Evolutionary conservation across 805 yeast genomes (phyloP).

Genomic region (Zygotorulaspora danielsina): DNA sequence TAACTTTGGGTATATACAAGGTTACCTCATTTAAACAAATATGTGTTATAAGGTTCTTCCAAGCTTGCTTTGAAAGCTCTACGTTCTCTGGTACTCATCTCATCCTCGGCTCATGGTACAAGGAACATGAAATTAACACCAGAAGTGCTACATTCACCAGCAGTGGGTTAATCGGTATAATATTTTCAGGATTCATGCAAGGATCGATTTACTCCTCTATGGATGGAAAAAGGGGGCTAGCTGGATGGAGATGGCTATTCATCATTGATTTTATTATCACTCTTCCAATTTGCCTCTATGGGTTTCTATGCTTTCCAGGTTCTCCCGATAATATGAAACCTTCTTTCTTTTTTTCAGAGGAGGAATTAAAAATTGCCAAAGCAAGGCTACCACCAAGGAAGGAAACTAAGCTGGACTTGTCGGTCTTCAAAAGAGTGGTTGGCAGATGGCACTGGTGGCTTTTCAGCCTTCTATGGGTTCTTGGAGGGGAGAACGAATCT

Average conservation of each 20-base stretch:
- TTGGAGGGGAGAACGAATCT: slow-evolving; percentile 45
- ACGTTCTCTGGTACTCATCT: slow-evolving; percentile 49
- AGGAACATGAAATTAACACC: slow-evolving; percentile 42
- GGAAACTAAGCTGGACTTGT: slow-evolving; percentile 35
- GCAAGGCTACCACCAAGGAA: slow-evolving; percentile 37
- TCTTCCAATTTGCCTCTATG: slow-evolving; percentile 48
- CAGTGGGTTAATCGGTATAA: slow-evolving; percentile 48
- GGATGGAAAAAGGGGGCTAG: slow-evolving; percentile 43
- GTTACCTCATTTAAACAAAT: slow-evolving; percentile 44
- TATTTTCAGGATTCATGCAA: slow-evolving; percentile 50
- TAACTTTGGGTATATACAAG: slow-evolving; percentile 46
- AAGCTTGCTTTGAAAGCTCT: slow-evolving; percentile 53
- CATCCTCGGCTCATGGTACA: slow-evolving; percentile 48
- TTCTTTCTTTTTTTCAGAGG: slow-evolving; percentile 34
- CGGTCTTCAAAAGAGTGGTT: slow-evolving; percentile 40
- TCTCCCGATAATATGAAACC: slow-evolving; percentile 42
- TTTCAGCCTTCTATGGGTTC: slow-evolving; percentile 45
- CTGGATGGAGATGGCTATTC: slow-evolving; percentile 62
- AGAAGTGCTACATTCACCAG: slow-evolving; percentile 49
- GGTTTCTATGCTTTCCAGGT: slow-evolving; percentile 50
- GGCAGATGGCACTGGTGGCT: slow-evolving; percentile 52
- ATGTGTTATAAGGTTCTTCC: slow-evolving; percentile 51
- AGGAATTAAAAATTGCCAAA: slow-evolving; percentile 38
- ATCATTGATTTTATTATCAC: slow-evolving; percentile 54
- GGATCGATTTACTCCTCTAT: slow-evolving; percentile 44